Evolutionary conservation across 2,329 filamentous ascomycete species (phyloP).

Genomic region (Fusarium nygamai): DNA sequence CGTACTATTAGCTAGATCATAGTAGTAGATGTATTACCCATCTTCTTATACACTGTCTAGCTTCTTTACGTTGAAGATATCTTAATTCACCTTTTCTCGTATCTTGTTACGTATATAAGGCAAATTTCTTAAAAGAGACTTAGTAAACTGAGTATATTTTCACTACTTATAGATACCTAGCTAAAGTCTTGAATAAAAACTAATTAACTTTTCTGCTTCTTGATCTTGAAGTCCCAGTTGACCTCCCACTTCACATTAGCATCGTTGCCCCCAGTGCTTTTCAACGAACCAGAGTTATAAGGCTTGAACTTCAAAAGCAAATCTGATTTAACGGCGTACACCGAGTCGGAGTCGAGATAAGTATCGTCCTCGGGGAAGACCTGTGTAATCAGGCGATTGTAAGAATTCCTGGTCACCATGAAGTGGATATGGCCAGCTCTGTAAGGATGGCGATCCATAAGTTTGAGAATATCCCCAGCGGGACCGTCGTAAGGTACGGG

Average conservation of each 20-base stretch:
- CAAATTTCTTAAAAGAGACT: no score
- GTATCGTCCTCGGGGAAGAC: neutral
- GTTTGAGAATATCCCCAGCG: neutral
- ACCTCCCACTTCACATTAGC: neutral
- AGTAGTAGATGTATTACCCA: neutral
- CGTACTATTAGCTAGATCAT: neutral
- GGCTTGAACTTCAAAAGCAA: rapidly evolving
- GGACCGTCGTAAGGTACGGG: neutral
- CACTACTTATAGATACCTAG: no score
- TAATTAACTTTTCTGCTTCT: rapidly evolving
- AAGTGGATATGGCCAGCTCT: neutral
- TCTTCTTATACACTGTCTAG: neutral
- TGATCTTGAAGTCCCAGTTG: neutral
- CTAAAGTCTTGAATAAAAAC: rapidly evolving
- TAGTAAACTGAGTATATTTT: no score
- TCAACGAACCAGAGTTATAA: rapidly evolving
- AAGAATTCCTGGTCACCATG: neutral
- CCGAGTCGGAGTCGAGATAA: neutral
- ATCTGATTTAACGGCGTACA: neutral
- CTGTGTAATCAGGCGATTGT: neutral
- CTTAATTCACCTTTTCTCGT: no score
- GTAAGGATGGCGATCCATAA: neutral
- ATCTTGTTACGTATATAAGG: no score
- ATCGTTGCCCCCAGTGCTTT: rapidly evolving
- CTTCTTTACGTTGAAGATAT: no score